phyloP scores from a whole-genome alignment of 2,329 filamentous ascomycete species.

The Claviceps paspali region DNA sequence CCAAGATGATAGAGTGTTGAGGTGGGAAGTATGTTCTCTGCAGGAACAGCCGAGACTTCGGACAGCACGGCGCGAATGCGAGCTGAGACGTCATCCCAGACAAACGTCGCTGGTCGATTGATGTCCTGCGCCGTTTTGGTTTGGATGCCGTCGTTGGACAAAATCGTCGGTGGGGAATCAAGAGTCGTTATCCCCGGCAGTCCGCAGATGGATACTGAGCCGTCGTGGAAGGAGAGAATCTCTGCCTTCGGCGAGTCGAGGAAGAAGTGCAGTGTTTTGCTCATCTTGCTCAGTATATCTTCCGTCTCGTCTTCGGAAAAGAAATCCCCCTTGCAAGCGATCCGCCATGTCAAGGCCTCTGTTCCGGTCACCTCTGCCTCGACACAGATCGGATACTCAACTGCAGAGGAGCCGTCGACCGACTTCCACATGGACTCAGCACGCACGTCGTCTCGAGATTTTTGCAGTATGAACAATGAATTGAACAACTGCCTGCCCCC shows the following conservation, averaged over 20 bases:
- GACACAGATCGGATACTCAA: slow-evolving; percentile 70
- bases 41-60: slow-evolving; percentile 44
- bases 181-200: slow-evolving; percentile 22
- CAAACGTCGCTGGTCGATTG: not conserved
- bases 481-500: slow-evolving; percentile 32
- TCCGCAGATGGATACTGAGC: slow-evolving; percentile 48
- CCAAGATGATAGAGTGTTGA: slow-evolving; percentile 71
- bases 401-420: slow-evolving; percentile 45
- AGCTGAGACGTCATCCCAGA: slow-evolving; percentile 21
- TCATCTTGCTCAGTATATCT: slow-evolving; percentile 41
- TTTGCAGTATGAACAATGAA: slow-evolving; percentile 41
- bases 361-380: slow-evolving; percentile 56
- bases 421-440: slow-evolving; percentile 39
- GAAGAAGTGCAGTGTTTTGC: slow-evolving; percentile 42
- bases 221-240: slow-evolving; percentile 36
- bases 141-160: not conserved
- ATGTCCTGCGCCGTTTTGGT: not conserved
- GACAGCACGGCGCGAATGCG: slow-evolving; percentile 33
- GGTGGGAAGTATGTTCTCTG: slow-evolving; percentile 39
- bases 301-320: slow-evolving; percentile 30
- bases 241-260: slow-evolving; percentile 30
- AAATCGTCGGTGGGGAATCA: not conserved
- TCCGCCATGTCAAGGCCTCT: slow-evolving; percentile 50
- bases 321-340: slow-evolving; percentile 49
- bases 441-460: slow-evolving; percentile 6